A percentile compares a stretch with the other conserved stretches of the same genome.
Evolutionary conservation across 148 eudicot genomes (phyloP).

Genomic region (Spergularia bocconei): DNA sequence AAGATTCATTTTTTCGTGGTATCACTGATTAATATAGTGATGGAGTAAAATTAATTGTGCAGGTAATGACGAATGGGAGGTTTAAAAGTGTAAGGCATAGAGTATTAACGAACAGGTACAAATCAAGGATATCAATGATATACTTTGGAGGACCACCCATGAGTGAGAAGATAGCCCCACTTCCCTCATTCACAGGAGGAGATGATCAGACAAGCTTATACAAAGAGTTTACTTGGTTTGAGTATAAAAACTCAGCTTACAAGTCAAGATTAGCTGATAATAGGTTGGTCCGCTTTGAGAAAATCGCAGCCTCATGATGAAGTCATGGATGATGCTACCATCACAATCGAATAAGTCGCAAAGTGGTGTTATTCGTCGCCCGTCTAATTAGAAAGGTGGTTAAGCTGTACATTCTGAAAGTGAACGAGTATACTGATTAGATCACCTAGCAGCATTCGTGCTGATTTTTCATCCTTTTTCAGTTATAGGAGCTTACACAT

Average conservation of each 20-base stretch:
- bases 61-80: conserved; percentile 86
- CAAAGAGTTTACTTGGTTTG: conserved; percentile 46
- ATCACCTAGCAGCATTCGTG: not conserved
- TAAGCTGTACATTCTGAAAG: not conserved
- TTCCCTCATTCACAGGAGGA: conserved; percentile 37
- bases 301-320: not conserved
- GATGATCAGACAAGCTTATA: conserved; percentile 34
- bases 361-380: not conserved
- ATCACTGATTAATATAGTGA: not conserved
- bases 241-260: conserved; percentile 37
- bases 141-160: conserved; percentile 74
- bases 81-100: conserved; percentile 76
- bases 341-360: not conserved
- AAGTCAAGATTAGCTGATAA: conserved; percentile 42
- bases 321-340: not conserved
- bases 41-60: not conserved
- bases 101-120: conserved; percentile 44
- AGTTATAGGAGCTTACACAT: not conserved
- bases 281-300: conserved; percentile 33
- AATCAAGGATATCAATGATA: conserved; percentile 70
- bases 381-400: not conserved
- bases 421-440: not conserved
- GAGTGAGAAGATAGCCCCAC: conserved; percentile 49
- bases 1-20: too few species aligned
- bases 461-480: not conserved